Evolutionary conservation across 345 rosid species (phyloP).

Genomic region (Firmiana major): DNA sequence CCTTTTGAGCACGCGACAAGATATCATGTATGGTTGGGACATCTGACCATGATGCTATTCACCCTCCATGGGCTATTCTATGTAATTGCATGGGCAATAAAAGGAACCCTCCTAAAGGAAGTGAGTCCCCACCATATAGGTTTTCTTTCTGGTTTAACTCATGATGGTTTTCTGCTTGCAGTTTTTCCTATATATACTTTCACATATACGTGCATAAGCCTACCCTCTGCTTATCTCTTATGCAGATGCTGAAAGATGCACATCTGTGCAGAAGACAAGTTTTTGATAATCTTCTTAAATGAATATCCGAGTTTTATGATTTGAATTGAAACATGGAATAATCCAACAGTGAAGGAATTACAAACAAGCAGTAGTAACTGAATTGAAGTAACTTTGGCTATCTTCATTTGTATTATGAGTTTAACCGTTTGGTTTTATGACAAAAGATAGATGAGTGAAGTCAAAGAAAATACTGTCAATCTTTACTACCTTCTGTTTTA

Average conservation of each 20-base stretch:
- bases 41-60: conserved; percentile 73
- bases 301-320: not conserved
- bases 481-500: not conserved
- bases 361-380: too few relatives aligned
- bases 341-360: too few relatives aligned
- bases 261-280: not conserved
- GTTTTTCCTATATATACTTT: not conserved
- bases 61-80: conserved; percentile 75
- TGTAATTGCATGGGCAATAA: conserved; percentile 50
- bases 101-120: conserved; percentile 49
- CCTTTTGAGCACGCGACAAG: conserved; percentile 89
- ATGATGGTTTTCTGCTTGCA: not conserved
- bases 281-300: not conserved
- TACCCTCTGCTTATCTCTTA: not conserved
- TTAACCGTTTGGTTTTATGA: not conserved
- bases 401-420: not conserved
- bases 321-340: not conserved
- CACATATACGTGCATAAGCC: not conserved
- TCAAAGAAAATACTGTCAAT: not conserved
- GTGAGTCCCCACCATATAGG: conserved; percentile 33
- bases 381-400: too few relatives aligned
- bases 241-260: not conserved
- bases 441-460: not conserved
- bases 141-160: not conserved
- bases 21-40: conserved; percentile 95